A percentile compares a stretch with the other conserved stretches of the same genome.
phyloP scores from a whole-genome alignment of 441 rosid genomes.

The Manihot esculenta region DNA sequence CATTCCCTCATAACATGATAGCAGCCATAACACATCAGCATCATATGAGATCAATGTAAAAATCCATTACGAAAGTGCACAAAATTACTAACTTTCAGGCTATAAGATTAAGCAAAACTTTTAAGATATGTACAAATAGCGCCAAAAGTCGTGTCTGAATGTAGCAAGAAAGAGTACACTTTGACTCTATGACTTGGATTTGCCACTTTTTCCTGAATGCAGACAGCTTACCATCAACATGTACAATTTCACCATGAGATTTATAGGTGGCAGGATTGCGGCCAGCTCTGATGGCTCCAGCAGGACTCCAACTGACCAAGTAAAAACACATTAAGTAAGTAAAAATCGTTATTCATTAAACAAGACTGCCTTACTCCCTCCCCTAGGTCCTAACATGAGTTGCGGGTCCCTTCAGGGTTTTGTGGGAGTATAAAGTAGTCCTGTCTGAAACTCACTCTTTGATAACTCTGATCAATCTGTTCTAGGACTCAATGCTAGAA shows the following conservation, averaged over 20 bases:
- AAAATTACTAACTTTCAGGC: not conserved
- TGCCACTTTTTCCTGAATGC: not conserved
- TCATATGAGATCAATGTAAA: not conserved
- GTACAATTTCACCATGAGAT: slow-evolving; percentile 48
- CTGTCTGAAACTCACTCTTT: not conserved
- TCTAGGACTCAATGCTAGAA: not conserved
- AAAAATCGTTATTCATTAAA: slow-evolving; percentile 1
- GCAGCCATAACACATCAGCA: not conserved
- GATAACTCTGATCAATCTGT: not conserved
- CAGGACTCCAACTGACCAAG: slow-evolving; percentile 86
- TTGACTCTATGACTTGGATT: not conserved
- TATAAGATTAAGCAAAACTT: not conserved
- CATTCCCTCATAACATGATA: not conserved
- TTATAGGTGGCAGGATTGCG: slow-evolving; percentile 76
- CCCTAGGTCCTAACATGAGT: not conserved
- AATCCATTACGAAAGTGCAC: not conserved
- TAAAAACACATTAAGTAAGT: slow-evolving; percentile 18
- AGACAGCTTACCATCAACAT: slow-evolving; percentile 61
- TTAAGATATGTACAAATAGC: not conserved
- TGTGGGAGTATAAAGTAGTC: not conserved
- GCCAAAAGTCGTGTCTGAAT: not conserved
- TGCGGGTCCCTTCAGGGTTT: not conserved
- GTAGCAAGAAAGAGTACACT: not conserved
- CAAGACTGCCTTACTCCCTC: not conserved
- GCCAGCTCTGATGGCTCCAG: slow-evolving; percentile 84